Conservation (phyloP, 2,329 filamentous ascomycete species). For the Aspergillus piperis region DNA sequence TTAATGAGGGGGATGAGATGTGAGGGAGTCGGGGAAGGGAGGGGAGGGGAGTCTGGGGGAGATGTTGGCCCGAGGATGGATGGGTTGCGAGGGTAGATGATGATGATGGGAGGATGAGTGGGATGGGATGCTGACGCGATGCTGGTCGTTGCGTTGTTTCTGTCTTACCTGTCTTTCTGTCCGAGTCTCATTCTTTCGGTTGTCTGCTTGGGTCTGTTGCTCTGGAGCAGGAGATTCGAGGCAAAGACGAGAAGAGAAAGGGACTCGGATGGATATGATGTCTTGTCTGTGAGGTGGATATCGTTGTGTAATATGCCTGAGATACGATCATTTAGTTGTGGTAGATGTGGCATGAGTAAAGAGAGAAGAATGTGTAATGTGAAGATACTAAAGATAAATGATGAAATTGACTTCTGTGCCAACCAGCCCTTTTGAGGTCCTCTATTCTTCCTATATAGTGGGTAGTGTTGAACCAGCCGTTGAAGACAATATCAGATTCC, state of each 20-base stretch:
- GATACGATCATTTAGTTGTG: neutral
- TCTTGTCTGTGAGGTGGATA: neutral
- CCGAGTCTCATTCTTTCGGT: no score
- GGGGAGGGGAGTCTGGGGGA: no score
- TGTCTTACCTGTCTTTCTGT: no score
- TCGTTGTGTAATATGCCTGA: neutral
- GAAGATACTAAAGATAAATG: neutral
- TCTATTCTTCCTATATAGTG: neutral
- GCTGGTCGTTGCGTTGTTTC: no score
- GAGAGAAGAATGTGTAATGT: neutral
- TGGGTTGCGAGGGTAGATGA: no score
- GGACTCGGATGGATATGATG: neutral
- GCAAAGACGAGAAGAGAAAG: neutral
- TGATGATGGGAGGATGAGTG: neutral
- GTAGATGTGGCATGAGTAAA: neutral
- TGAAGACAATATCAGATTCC: neutral
- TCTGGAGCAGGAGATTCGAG: neutral
- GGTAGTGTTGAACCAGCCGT: neutral
- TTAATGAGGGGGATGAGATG: constrained; percentile 14
- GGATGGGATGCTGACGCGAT: neutral
- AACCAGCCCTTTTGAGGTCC: neutral
- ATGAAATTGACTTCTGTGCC: neutral
- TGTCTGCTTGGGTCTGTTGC: no score
- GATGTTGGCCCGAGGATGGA: neutral
- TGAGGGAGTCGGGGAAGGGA: no score